Conservation (phyloP, 768 basidiomycete genomes). For the Suillus subaureus region DNA sequence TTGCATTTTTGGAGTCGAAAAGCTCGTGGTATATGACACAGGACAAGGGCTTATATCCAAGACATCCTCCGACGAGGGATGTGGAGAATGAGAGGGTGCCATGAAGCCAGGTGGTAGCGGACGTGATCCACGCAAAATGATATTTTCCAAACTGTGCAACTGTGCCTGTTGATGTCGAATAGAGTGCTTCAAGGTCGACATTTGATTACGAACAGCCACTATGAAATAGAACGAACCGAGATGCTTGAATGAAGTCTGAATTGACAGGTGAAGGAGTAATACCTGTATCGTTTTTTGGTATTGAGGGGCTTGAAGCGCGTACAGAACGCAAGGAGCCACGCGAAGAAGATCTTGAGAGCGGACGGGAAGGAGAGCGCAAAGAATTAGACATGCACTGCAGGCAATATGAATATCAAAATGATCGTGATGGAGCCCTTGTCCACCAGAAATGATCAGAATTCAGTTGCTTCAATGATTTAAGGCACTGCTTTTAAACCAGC, state of each 20-base stretch:
- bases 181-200: constrained; percentile 79
- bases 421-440: constrained; percentile 26
- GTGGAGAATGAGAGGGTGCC: constrained; percentile 41
- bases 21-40: constrained; percentile 32
- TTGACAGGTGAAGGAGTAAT: constrained; percentile 30
- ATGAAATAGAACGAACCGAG: constrained; percentile 28
- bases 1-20: constrained; percentile 50
- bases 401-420: constrained; percentile 21
- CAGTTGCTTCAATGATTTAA: neutral
- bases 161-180: constrained; percentile 87
- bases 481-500: neutral
- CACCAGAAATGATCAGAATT: constrained; percentile 19
- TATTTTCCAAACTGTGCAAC: constrained; percentile 67
- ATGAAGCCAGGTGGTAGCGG: constrained; percentile 49
- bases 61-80: constrained; percentile 35
- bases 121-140: constrained; percentile 67
- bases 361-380: constrained; percentile 35
- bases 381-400: constrained; percentile 36
- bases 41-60: constrained; percentile 35
- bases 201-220: constrained; percentile 80
- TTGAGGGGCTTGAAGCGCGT: constrained; percentile 56
- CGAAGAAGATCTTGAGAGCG: constrained; percentile 51
- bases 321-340: constrained; percentile 48
- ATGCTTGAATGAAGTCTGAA: constrained; percentile 24
- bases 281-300: constrained; percentile 70